Evolutionary conservation across 495 filamentous ascomycete genomes (phyloP).

Genomic region (Saxispiralis lemnorum): DNA sequence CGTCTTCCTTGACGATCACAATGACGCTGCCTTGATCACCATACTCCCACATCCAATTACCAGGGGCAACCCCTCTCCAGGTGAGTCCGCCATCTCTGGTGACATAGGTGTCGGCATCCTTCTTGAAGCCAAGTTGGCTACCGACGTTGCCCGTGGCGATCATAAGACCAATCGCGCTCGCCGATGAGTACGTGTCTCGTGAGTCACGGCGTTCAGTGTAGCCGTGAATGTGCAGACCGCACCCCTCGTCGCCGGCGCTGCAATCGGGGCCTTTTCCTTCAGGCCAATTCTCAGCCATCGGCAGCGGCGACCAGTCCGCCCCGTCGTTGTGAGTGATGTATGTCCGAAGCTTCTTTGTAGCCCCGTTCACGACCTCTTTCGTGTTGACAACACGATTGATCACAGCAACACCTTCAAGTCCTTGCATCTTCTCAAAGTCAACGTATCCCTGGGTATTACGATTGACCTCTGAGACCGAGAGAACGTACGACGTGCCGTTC

Average conservation of each 20-base stretch:
- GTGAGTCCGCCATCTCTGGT: conserved; percentile 71
- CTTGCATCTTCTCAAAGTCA: conserved; percentile 90
- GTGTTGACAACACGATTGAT: conserved; percentile 69
- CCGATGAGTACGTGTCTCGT: conserved; percentile 67
- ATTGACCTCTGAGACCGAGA: conserved; percentile 63
- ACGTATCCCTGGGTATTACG: conserved; percentile 57
- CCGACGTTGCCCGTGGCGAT: conserved; percentile 86
- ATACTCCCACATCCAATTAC: conserved; percentile 76
- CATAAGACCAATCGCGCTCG: conserved; percentile 79
- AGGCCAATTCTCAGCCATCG: conserved; percentile 48
- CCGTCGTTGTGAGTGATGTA: conserved; percentile 95
- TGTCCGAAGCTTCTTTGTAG: conserved; percentile 63
- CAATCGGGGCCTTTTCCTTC: conserved; percentile 56
- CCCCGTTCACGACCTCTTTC: conserved; percentile 39
- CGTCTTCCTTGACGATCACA: conserved; percentile 52
- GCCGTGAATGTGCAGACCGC: conserved; percentile 80
- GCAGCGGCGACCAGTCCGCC: conserved; percentile 57
- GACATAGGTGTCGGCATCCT: conserved; percentile 69
- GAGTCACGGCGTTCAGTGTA: conserved; percentile 76
- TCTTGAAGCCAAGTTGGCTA: conserved; percentile 35
- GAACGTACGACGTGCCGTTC: conserved; percentile 85
- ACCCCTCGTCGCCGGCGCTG: conserved; percentile 39
- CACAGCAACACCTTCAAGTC: conserved; percentile 73
- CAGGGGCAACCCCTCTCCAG: conserved; percentile 73
- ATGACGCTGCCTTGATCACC: conserved; percentile 87